Base-by-base conservation (phyloP, 2,329 filamentous ascomycete genomes). In the Biscogniauxia mediterranea region DNA sequence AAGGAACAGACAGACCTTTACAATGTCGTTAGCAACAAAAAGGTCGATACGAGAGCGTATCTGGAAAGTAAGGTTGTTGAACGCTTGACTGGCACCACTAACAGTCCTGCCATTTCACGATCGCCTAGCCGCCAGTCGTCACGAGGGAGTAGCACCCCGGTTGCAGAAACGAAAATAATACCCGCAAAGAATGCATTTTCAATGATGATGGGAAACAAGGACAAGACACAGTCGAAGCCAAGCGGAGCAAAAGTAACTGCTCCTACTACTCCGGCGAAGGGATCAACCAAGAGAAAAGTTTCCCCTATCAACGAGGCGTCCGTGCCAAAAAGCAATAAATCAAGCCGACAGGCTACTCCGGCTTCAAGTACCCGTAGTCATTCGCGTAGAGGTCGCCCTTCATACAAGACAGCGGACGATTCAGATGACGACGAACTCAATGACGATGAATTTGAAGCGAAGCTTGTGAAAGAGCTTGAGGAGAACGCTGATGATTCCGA, bases 1-100 rank as follows among this genome's bases (percentile, higher is more conserved):
- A 85, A 88, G 23, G 92, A 95, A 67, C 95, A 99, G 72, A 92
- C 93, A 2, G 94, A 97, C 60, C 77, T 99, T 0, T 99, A 99
- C 72, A 87, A 88, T 56, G 82, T 81, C 0, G 80, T 89, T 38
- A 83, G 75, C 59, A 81, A 89, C 70, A 85, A 84, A 63, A 79
- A 79, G 1, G 74, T 78, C 1, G 86, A 89, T 64, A 84, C 85
- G 0, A 85, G 93, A 26, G 85, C 90, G 17, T 97, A 94, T 61
- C 78, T 98, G 0, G 92, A 97, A 68, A 87, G 90, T 57, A 96
- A 93, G 69, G 88, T 90, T 0, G 78, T 88, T 0, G 87, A 92
- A 62, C 81, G 83, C 11, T 78, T 93, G 19, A 88, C 80, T 0
- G 77, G 74, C 15, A 74, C 80, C 5, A 77, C 79, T 4, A 79